These are phyloP conservation scores for Paralagenidium karlingii DNA, from an alignment of 352 stramenopile genomes.

Conservation along the genomic window DNA sequence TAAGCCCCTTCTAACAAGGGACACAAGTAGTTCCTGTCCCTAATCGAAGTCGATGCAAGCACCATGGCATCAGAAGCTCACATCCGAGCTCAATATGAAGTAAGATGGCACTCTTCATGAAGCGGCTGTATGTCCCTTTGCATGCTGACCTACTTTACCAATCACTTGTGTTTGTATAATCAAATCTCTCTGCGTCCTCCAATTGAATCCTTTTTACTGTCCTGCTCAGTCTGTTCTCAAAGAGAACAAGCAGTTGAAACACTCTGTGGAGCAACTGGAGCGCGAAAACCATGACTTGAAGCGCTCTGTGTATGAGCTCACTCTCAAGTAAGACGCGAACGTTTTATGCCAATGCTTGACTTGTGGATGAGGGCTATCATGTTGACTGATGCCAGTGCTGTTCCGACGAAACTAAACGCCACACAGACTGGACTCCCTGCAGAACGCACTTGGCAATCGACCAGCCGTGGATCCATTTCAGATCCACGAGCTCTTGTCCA, in stretches of 20 bases:
- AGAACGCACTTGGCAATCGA: slow-evolving; percentile 14
- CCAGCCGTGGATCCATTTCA: slow-evolving; percentile 44
- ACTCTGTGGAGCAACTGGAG: slow-evolving; percentile 72
- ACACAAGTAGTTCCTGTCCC: background rate
- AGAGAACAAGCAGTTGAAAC: slow-evolving; percentile 79
- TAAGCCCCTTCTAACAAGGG: background rate
- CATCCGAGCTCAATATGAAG: slow-evolving; percentile 74
- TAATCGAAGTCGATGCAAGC: background rate
- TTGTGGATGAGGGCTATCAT: no score
- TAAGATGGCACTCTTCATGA: no score
- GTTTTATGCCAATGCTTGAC: no score
- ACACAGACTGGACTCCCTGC: slow-evolving; percentile 51
- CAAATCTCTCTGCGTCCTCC: background rate
- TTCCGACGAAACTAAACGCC: slow-evolving; percentile 5
- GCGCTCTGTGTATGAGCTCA: slow-evolving; percentile 84
- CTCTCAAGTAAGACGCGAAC: slow-evolving; percentile 49
- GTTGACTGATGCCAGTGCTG: background rate
- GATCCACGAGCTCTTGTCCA: slow-evolving; percentile 48
- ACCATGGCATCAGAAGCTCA: slow-evolving; percentile 74
- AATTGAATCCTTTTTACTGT: no score
- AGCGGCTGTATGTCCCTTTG: no score
- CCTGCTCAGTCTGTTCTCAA: slow-evolving; percentile 63
- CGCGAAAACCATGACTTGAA: slow-evolving; percentile 84
- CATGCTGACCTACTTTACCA: background rate
- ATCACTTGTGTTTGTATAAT: background rate